Base-by-base conservation (phyloP, 345 rosid genomes). In the Lumnitzera littorea region DNA sequence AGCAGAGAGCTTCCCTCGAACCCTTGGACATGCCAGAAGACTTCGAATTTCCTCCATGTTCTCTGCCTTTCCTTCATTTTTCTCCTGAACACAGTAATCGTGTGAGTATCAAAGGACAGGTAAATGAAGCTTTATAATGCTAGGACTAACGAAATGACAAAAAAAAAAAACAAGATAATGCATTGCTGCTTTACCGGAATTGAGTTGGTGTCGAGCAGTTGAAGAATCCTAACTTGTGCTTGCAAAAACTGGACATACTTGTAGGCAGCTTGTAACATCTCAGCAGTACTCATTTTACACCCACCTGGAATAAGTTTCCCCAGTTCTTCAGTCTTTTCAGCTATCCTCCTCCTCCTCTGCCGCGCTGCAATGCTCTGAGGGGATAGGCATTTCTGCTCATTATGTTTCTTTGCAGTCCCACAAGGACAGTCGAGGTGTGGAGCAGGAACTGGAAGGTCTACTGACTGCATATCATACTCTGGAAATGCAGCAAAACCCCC, bases 221-320 rank as follows among this genome's bases (percentile, higher is more conserved):
- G 74, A 63, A 83, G 89, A 70, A 83, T 29, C 13, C 64, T 68
- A 57, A 75, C 63, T 68, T 89, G 96, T 53, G 85, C 84, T 58
- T 82, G 80, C 77, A 89, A 66, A 68, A 77, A 86, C 82, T 74
- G 80, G 58, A 89, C 86, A 60, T 86, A 84, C 60, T 77, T 84
- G 25, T 70, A 74, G 46, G 91, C 94, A 50, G 94, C 70, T 64
- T 82, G 84, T 24, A 88, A 71, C 96, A 88, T 88, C 53, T 84
- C 85, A 14, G 96, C 87, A 0, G 96, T 88, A 74, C 80, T 86
- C 76, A 84, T 85, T 66, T 80, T 88, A 13, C 71, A 75, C 12
- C 87, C 92, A 12, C 87, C 92, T 4, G 96, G 92, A 54, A 86
- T 78, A 46, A 86, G 80, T 72, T 83, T 86, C 24, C 84, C 80